These are phyloP conservation scores for Solanum chmielewskii DNA, from an alignment of 257 asterid species.

Conservation along the genomic window DNA sequence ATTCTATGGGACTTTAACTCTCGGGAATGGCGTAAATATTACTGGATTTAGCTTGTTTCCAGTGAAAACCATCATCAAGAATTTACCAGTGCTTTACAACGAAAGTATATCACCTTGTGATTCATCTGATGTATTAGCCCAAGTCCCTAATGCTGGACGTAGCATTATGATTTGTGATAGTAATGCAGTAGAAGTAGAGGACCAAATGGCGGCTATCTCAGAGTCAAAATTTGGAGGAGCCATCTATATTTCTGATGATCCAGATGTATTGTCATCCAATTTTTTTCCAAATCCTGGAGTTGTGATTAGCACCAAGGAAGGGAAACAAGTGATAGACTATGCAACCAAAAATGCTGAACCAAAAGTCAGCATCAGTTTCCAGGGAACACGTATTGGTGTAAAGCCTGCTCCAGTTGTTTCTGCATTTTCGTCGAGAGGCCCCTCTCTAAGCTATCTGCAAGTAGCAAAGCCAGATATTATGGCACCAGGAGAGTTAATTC, in stretches of 20 bases:
- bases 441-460: background rate
- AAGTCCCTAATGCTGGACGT: background rate
- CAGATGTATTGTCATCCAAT: background rate
- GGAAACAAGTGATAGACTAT: background rate
- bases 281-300: background rate
- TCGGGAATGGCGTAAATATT: background rate
- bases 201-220: background rate
- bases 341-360: background rate
- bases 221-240: background rate
- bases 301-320: background rate
- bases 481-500: background rate
- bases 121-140: background rate
- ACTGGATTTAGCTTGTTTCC: constrained; percentile 1
- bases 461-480: background rate
- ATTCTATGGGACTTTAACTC: background rate
- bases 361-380: background rate
- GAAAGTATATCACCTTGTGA: background rate
- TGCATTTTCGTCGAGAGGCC: background rate
- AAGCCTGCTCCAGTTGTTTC: background rate
- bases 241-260: background rate
- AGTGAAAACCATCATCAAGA: background rate
- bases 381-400: background rate
- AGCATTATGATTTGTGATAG: background rate
- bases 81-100: background rate
- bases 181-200: background rate